These are phyloP conservation scores for Cytidiella melzeri DNA, from an alignment of 768 basidiomycete genomes.

Conservation along the genomic window DNA sequence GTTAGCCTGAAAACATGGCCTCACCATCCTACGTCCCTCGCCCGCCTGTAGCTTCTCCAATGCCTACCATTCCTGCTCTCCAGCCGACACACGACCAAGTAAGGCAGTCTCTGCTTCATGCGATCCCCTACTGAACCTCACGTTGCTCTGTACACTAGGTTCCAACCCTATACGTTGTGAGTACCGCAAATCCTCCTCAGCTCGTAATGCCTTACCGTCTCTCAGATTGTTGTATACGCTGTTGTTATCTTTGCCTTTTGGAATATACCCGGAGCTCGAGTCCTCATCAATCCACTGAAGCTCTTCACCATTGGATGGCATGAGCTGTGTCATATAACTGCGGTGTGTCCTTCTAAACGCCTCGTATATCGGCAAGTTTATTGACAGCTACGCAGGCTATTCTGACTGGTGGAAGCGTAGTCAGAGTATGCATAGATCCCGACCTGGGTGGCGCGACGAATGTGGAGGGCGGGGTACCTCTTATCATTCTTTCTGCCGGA, in stretches of 20 bases:
- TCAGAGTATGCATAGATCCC: constrained; percentile 81
- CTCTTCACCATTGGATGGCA: constrained; percentile 87
- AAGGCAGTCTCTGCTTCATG: constrained; percentile 24
- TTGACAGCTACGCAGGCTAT: constrained; percentile 48
- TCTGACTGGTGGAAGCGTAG: constrained; percentile 70
- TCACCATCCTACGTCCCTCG: constrained; percentile 20
- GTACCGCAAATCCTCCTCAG: constrained; percentile 23
- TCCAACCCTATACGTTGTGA: constrained; percentile 70
- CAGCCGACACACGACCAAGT: constrained; percentile 71
- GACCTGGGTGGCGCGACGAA: constrained; percentile 71
- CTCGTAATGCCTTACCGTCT: constrained; percentile 2
- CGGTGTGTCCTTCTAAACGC: constrained; percentile 40
- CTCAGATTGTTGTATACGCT: constrained; percentile 75
- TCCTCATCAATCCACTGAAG: constrained; percentile 79
- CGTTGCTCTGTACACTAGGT: constrained; percentile 36
- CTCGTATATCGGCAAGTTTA: background rate
- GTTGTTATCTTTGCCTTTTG: constrained; percentile 85
- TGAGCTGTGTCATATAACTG: constrained; percentile 77
- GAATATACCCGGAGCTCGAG: constrained; percentile 77
- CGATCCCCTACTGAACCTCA: background rate
- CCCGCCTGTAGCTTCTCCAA: constrained; percentile 27
- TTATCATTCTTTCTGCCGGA: constrained; percentile 68
- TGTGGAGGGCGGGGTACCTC: constrained; percentile 71
- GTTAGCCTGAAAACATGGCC: background rate
- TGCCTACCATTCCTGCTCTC: constrained; percentile 37